Conservation (phyloP, 2,329 filamentous ascomycete genomes). For the Aureobasidium sp. region DNA sequence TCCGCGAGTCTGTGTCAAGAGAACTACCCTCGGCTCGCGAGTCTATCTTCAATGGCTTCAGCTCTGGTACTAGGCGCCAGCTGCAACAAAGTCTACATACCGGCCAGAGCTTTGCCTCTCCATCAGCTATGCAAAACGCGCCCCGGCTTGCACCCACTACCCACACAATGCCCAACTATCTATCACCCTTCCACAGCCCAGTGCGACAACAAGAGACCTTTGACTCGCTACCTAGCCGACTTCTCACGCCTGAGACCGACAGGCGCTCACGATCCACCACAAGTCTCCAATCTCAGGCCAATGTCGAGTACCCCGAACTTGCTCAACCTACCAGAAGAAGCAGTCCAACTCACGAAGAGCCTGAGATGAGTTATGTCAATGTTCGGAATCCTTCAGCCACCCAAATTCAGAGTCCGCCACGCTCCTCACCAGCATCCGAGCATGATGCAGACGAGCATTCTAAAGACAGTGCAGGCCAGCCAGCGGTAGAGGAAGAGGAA, state of each 20-base stretch:
- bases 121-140: conserved; percentile 7
- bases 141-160: not conserved
- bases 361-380: conserved; percentile 12
- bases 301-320: not conserved
- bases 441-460: not conserved
- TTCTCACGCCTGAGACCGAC: conserved; percentile 17
- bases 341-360: not conserved
- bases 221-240: conserved; percentile 16
- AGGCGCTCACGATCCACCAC: not conserved
- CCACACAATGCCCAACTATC: not conserved
- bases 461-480: not conserved
- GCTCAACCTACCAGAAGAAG: not conserved
- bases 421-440: not conserved
- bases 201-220: conserved; percentile 1
- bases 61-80: conserved; percentile 32
- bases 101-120: conserved; percentile 31
- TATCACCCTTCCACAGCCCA: conserved; percentile 14
- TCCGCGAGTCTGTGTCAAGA: conserved; percentile 8
- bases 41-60: conserved; percentile 32
- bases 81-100: conserved; percentile 33
- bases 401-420: not conserved
- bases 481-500: conserved; percentile 21
- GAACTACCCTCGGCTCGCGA: conserved; percentile 3
- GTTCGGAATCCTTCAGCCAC: conserved; percentile 24
- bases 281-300: not conserved